Conservation (phyloP, 2,329 filamentous ascomycete species). For the Mariannaea sp. region DNA sequence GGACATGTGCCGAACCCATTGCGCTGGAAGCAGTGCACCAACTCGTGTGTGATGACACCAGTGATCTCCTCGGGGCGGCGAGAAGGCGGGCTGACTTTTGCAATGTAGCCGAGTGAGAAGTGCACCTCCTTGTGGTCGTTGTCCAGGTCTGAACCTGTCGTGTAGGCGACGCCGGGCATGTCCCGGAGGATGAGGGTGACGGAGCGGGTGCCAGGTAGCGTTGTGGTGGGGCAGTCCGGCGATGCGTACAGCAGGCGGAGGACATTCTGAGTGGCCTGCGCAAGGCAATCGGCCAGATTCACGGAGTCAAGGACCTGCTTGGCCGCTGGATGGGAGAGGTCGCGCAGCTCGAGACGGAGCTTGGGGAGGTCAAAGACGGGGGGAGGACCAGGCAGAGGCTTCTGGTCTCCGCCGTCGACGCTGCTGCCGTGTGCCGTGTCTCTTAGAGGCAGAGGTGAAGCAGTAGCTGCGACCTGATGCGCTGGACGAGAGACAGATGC, state of each 20-base stretch:
- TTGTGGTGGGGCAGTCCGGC: conserved; percentile 48
- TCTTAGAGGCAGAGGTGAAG: conserved; percentile 22
- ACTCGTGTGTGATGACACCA: conserved; percentile 87
- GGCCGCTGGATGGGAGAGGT: conserved; percentile 64
- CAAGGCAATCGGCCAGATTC: conserved; percentile 65
- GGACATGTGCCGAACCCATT: conserved; percentile 66
- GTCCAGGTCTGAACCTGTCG: conserved; percentile 78
- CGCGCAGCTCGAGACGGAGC: conserved; percentile 63
- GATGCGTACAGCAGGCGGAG: conserved; percentile 71
- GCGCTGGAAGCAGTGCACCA: conserved; percentile 94
- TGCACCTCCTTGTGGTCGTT: conserved; percentile 92
- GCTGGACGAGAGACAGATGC: conserved; percentile 23
- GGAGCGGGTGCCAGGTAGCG: conserved; percentile 71
- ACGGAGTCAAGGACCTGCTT: conserved; percentile 69
- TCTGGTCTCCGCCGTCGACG: not conserved
- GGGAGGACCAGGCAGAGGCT: not conserved
- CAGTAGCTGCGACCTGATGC: conserved; percentile 25
- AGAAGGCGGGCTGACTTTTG: conserved; percentile 46
- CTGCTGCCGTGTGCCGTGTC: conserved; percentile 24
- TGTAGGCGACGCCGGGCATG: conserved; percentile 89
- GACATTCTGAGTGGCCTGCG: conserved; percentile 68
- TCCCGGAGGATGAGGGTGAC: conserved; percentile 81
- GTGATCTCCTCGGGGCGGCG: conserved; percentile 66
- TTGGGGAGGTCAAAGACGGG: conserved; percentile 53
- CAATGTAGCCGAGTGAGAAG: conserved; percentile 78